phyloP scores from a whole-genome alignment of 768 basidiomycete genomes.

The Nidularia sp. region DNA sequence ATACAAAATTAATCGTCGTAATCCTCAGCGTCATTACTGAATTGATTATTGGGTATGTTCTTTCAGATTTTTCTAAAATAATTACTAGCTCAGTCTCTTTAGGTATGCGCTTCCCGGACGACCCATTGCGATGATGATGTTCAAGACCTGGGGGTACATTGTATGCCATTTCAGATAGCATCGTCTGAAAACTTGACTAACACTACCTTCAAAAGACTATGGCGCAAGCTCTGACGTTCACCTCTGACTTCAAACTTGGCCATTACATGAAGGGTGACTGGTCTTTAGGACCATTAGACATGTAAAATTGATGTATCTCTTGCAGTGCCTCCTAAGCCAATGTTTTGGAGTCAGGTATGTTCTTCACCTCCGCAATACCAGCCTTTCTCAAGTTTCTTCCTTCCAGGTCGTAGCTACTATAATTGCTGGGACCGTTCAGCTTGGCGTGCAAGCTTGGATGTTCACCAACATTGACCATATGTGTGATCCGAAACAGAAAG shows the following conservation, averaged over 20 bases:
- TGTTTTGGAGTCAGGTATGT: slow-evolving; percentile 38
- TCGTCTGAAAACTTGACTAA: not conserved
- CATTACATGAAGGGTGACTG: slow-evolving; percentile 67
- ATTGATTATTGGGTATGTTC: slow-evolving; percentile 39
- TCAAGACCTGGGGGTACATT: slow-evolving; percentile 60
- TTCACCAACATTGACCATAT: slow-evolving; percentile 49
- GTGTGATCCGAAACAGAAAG: slow-evolving; percentile 38
- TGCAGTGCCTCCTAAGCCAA: slow-evolving; percentile 49
- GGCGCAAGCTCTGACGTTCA: slow-evolving; percentile 53
- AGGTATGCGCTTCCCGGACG: slow-evolving; percentile 67
- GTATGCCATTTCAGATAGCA: slow-evolving; percentile 6
- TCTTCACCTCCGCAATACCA: not conserved
- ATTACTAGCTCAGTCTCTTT: slow-evolving; percentile 55
- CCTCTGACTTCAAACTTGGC: slow-evolving; percentile 65
- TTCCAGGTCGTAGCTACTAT: slow-evolving; percentile 50
- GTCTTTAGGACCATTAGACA: not conserved
- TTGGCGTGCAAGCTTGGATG: slow-evolving; percentile 66
- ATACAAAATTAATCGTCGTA: not conserved
- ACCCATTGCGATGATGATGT: slow-evolving; percentile 69
- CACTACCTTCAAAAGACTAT: slow-evolving; percentile 30
- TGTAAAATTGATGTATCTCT: slow-evolving; percentile 21
- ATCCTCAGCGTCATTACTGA: slow-evolving; percentile 27
- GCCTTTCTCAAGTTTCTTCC: slow-evolving; percentile 5
- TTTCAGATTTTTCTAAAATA: slow-evolving; percentile 23
- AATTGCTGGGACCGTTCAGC: slow-evolving; percentile 61